phyloP scores from a whole-genome alignment of 176 grass and related monocot species.

The Aegilops speltoides region DNA sequence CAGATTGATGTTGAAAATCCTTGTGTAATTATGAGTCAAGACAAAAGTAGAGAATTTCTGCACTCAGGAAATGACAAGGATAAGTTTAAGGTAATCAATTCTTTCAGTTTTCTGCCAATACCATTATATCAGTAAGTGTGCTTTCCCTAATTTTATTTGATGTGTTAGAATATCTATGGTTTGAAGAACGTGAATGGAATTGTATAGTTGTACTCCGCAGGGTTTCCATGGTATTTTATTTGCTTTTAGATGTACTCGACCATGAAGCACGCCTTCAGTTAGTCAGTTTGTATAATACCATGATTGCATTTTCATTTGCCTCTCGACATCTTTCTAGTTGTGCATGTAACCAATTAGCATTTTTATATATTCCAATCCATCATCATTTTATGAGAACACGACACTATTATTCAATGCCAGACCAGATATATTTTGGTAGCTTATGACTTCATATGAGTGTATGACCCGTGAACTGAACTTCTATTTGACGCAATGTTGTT shows the following conservation, averaged over 20 bases:
- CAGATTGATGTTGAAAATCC: conserved; percentile 99
- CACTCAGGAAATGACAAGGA: conserved; percentile 92
- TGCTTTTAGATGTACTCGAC: neutral
- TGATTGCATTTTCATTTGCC: neutral
- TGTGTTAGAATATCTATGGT: neutral
- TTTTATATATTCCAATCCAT: neutral
- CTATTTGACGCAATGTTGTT: neutral
- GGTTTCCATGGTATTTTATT: neutral
- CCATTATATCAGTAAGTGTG: neutral
- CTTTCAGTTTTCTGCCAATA: conserved; percentile 15
- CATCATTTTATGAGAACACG: neutral
- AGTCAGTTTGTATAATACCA: neutral
- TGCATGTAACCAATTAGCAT: neutral
- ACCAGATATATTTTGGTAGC: neutral
- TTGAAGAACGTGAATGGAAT: neutral
- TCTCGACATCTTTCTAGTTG: neutral
- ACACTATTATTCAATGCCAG: neutral
- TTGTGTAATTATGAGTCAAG: conserved; percentile 97
- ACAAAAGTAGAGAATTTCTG: conserved; percentile 96
- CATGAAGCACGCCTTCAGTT: neutral
- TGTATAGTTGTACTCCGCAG: neutral
- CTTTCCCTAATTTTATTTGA: neutral
- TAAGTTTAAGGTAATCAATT: conserved; percentile 81
- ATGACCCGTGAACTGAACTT: neutral
- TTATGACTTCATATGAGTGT: conserved; percentile 3